Base-by-base conservation (phyloP, 768 basidiomycete species). In the Termitomyces sp. region DNA sequence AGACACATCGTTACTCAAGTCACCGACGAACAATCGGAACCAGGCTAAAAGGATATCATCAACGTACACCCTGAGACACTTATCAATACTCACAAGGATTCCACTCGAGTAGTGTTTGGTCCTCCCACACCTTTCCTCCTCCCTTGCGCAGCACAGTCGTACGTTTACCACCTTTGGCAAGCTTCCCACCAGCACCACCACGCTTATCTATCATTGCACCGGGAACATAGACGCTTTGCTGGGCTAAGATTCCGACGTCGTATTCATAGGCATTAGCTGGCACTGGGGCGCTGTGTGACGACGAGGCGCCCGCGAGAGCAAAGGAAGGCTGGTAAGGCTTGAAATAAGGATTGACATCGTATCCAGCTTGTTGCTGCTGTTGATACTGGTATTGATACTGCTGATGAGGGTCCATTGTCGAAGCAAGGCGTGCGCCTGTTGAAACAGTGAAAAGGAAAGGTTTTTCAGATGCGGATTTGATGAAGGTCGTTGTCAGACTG, bases 11-110 rank as follows among this genome's bases (percentile, higher is more conserved):
- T 98, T 98, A 66, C 95, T 96, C 35, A 98, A 82, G 71, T 99
- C 96, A 41, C 97, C 97, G 21, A 98, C 95, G 67, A 99, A 99
- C 41, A 99, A 75, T 29, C 97, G 85, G 76, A 96, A 99, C 95
- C 95, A 98, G 14, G 92, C 95, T 96, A 57, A 7, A 55, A 51
- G 42, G 41, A 43, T 42, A 0, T 65, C 63, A 61, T 63, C 41
- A 54, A 60, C 45, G 34, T 35, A 58, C 34, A 16, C 53, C 17
- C 8, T 23, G 37, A 45, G 10, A 47, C 46, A 47, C n/a, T 54
- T 49, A 3, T 29, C 25, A n/a, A n/a, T 29, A 79, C 91, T 63
- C 68, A 97, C 95, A 85, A 52, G 96, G 90, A 75, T 93, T 97
- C 97, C 97, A 99, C 65, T 99, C 97, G 14, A 98, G 73, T 55